phyloP scores from a whole-genome alignment of 2,329 filamentous ascomycete species.

The Penicillium concentricum region DNA sequence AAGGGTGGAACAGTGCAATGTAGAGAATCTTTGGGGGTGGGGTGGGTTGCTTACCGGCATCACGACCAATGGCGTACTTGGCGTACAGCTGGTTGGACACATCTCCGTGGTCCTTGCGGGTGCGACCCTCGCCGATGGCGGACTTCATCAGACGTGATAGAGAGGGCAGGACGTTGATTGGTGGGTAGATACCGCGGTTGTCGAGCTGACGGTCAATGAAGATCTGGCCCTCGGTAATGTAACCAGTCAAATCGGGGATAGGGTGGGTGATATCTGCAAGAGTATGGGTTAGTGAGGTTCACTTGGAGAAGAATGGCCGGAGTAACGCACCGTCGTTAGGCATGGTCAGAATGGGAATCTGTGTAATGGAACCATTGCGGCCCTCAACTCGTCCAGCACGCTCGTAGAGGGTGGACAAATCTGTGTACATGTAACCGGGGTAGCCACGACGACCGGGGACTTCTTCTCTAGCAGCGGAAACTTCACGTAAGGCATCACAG shows the following conservation, averaged over 20 bases:
- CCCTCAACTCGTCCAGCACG: conserved; percentile 96
- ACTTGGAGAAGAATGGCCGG: not conserved
- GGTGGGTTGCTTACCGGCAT: conserved; percentile 57
- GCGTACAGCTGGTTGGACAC: conserved; percentile 99
- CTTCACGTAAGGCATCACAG: conserved; percentile 97
- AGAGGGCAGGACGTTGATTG: conserved; percentile 97
- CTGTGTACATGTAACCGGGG: conserved; percentile 99
- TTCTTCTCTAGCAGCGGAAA: conserved; percentile 96
- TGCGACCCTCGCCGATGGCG: conserved; percentile 96
- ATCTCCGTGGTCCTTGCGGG: conserved; percentile 93
- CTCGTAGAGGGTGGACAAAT: conserved; percentile 99
- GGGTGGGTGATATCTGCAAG: conserved; percentile 88
- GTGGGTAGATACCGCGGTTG: conserved; percentile 98
- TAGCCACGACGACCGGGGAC: conserved; percentile 98
- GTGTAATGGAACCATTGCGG: conserved; percentile 96
- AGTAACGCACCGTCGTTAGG: conserved; percentile 76
- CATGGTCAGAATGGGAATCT: conserved; percentile 99
- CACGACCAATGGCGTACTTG: conserved; percentile 98
- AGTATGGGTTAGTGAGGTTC: not conserved
- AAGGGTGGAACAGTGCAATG: too few species aligned
- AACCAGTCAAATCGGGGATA: conserved; percentile 96
- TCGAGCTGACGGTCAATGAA: conserved; percentile 90
- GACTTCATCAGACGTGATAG: conserved; percentile 99
- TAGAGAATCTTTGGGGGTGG: too few species aligned
- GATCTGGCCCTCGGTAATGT: conserved; percentile 98